phyloP scores from a whole-genome alignment of 1,284 basidiomycete genomes.

The Sparassis latifolia region DNA sequence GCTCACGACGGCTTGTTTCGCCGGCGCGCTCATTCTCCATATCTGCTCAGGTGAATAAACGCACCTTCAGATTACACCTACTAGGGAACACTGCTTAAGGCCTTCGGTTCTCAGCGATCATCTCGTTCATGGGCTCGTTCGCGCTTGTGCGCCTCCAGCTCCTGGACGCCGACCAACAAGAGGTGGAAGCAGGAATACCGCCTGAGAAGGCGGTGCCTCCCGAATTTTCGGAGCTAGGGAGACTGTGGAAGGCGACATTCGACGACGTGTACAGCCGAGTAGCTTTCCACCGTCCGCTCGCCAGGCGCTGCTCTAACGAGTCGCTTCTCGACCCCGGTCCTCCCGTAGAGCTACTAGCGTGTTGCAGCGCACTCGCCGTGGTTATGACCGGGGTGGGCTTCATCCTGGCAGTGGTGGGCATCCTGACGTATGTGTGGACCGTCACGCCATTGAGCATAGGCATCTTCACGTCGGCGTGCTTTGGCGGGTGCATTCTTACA shows the following conservation, averaged over 20 bases:
- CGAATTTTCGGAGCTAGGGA: too few relatives aligned
- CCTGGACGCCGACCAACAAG: conserved; percentile 19
- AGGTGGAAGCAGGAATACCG: conserved; percentile 4
- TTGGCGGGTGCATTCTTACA: conserved; percentile 20
- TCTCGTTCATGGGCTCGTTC: conserved; percentile 29
- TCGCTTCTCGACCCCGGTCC: conserved; percentile 11
- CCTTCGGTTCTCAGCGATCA: conserved; percentile 18
- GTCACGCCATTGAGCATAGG: conserved; percentile 23
- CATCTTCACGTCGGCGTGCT: conserved; percentile 26
- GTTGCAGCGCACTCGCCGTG: conserved; percentile 27
- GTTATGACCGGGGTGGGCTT: conserved; percentile 27
- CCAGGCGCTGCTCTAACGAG: not conserved
- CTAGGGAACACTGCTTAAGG: not conserved
- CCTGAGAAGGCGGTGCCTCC: not conserved
- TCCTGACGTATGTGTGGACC: conserved; percentile 31
- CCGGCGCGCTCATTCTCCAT: conserved; percentile 32
- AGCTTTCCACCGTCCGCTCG: not conserved
- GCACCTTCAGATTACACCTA: not conserved
- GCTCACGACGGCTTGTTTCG: conserved; percentile 25
- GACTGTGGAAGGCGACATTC: not conserved
- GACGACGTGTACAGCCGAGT: not conserved
- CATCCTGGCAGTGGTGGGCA: conserved; percentile 26
- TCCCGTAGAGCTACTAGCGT: conserved; percentile 26
- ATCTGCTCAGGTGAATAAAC: conserved; percentile 13
- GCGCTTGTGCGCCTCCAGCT: conserved; percentile 28